Conservation (phyloP, 1,284 basidiomycete species). For the Thecaphora thlaspeos region DNA sequence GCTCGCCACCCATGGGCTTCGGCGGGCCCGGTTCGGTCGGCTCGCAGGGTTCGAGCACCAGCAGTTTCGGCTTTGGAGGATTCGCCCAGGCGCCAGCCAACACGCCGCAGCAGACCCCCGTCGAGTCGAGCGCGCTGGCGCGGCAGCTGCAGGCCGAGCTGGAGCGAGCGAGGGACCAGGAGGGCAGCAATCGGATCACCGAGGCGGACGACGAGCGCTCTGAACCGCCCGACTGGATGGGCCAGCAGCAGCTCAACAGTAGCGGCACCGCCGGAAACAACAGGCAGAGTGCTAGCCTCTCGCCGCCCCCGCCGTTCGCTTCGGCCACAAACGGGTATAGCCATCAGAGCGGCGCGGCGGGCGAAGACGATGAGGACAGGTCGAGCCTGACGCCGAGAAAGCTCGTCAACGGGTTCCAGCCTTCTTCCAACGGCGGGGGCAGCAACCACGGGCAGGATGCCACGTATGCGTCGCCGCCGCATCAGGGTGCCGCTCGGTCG, state of each 20-base stretch:
- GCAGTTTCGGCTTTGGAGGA: conserved; percentile 9
- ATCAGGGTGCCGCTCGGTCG: background rate
- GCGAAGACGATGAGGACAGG: background rate
- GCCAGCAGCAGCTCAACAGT: background rate
- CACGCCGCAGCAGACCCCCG: conserved; percentile 40
- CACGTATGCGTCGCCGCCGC: background rate
- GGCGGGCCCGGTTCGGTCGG: conserved; percentile 22
- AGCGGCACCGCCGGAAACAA: too few relatives aligned
- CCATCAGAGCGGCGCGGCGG: background rate
- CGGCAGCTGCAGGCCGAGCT: conserved; percentile 34
- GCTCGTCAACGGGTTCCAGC: conserved; percentile 2
- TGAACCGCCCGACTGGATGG: conserved; percentile 4
- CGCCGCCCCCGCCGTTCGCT: background rate
- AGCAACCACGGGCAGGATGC: too few relatives aligned
- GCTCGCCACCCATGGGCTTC: conserved; percentile 6
- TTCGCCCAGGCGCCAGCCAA: conserved; percentile 35
- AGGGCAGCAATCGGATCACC: background rate
- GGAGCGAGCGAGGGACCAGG: conserved; percentile 7
- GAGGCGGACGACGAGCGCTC: conserved; percentile 3
- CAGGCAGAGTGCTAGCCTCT: conserved; percentile 3
- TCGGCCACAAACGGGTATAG: background rate
- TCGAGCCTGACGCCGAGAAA: background rate
- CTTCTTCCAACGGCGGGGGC: background rate
- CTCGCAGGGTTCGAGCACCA: conserved; percentile 11
- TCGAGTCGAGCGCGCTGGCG: conserved; percentile 29